Conservation (phyloP, 2,329 filamentous ascomycete species). For the Sodiomyces alkalinus region DNA sequence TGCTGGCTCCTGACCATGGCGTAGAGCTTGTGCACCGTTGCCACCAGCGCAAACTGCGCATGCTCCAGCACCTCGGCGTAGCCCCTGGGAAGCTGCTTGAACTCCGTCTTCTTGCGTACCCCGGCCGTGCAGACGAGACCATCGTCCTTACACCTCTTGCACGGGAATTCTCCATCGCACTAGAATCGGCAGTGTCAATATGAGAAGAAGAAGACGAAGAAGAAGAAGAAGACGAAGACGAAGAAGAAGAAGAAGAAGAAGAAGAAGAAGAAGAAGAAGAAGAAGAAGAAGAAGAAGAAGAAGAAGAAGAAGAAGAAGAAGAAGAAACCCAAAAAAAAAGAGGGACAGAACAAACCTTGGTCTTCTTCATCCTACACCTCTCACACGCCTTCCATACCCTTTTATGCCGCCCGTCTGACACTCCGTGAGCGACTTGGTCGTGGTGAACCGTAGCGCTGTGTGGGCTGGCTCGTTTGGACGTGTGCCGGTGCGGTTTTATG, state of each 20-base stretch:
- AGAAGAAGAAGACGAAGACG: too few relatives aligned
- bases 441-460: constrained; percentile 21
- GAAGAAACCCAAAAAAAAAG: too few relatives aligned
- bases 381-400: constrained; percentile 54
- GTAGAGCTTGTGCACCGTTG: constrained; percentile 51
- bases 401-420: constrained; percentile 42
- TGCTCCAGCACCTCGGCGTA: constrained; percentile 52
- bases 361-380: constrained; percentile 55
- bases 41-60: constrained; percentile 48
- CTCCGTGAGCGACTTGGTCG: constrained; percentile 19
- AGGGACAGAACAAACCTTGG: constrained; percentile 33
- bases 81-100: constrained; percentile 48
- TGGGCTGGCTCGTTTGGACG: constrained; percentile 32
- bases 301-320: too few relatives aligned
- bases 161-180: constrained; percentile 52
- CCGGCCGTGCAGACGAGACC: constrained; percentile 48
- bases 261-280: too few relatives aligned
- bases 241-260: too few relatives aligned
- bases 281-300: too few relatives aligned
- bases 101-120: constrained; percentile 51
- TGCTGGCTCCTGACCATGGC: constrained; percentile 44
- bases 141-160: constrained; percentile 52
- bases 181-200: constrained; percentile 11
- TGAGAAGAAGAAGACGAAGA: too few relatives aligned
- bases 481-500: constrained; percentile 33